A percentile compares a stretch with the other conserved stretches of the same genome.
phyloP scores from a whole-genome alignment of 306 rosid genomes.

The Macrotyloma uniflorum region DNA sequence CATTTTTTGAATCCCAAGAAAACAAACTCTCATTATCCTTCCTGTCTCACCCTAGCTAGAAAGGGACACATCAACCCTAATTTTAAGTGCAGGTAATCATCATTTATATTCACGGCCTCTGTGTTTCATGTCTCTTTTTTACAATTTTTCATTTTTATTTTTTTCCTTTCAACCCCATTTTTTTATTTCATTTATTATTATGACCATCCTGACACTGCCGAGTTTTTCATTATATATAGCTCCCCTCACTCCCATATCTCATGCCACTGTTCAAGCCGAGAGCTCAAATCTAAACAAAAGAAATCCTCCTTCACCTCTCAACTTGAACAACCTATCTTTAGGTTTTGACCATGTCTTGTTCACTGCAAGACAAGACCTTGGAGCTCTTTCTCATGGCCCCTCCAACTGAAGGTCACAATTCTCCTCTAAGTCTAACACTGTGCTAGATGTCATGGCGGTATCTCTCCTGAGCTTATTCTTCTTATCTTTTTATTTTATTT shows the following conservation, averaged over 20 bases:
- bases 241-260: constrained; percentile 30
- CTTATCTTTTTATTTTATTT: not conserved
- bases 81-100: constrained; percentile 58
- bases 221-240: constrained; percentile 43
- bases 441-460: constrained; percentile 59
- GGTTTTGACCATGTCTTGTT: constrained; percentile 5
- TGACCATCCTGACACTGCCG: not conserved
- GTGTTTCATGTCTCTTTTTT: constrained; percentile 47
- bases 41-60: constrained; percentile 58
- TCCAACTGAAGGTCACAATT: not conserved
- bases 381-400: constrained; percentile 20
- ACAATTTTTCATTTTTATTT: constrained; percentile 7
- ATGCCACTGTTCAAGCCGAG: constrained; percentile 40
- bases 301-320: not conserved
- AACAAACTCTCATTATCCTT: constrained; percentile 71
- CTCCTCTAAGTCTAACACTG: not conserved
- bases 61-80: constrained; percentile 67
- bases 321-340: not conserved
- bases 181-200: constrained; percentile 26
- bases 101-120: constrained; percentile 48
- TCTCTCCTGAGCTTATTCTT: constrained; percentile 94
- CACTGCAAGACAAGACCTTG: not conserved
- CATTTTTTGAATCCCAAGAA: constrained; percentile 72
- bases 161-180: not conserved
- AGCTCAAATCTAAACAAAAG: not conserved